phyloP scores from a whole-genome alignment of 228 moss, liverwort and hornwort species.

The Sphagnum magellanicum region DNA sequence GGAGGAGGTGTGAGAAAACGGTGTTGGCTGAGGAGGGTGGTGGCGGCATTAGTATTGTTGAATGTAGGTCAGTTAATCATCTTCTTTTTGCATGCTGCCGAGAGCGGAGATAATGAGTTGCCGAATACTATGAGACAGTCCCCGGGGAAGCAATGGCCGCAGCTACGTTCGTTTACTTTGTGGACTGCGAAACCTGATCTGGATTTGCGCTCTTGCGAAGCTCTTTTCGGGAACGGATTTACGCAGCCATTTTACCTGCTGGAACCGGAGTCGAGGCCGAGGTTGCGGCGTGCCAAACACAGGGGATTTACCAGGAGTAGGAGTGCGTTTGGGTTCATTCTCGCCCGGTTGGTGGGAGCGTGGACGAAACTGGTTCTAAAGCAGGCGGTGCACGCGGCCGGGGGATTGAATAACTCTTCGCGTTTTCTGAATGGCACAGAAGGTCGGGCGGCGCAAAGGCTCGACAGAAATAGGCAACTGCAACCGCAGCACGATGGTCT shows the following conservation, averaged over 20 bases:
- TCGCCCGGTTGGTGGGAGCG: neutral
- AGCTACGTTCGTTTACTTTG: constrained; percentile 21
- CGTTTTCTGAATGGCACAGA: neutral
- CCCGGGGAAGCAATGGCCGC: constrained; percentile 4
- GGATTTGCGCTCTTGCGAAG: constrained; percentile 23
- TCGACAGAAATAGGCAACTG: neutral
- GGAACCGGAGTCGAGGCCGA: neutral
- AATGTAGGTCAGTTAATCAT: constrained; percentile 10
- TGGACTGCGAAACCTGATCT: constrained; percentile 20
- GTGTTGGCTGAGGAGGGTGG: constrained; percentile 11
- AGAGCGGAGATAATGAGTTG: constrained; percentile 1
- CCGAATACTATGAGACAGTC: neutral
- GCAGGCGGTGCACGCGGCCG: neutral
- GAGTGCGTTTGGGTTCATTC: neutral
- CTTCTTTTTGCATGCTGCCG: constrained; percentile 13
- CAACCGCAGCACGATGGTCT: constrained; percentile 9
- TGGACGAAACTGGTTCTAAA: neutral
- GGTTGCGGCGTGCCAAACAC: neutral
- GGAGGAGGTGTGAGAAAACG: too few species aligned
- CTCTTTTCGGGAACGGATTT: constrained; percentile 39
- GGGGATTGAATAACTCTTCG: constrained; percentile 1
- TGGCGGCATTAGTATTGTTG: constrained; percentile 8
- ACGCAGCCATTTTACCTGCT: constrained; percentile 16
- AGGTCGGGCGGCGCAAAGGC: constrained; percentile 1
- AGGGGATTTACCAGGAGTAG: neutral